Base-by-base conservation (phyloP, 108 stramenopile genomes). In the Fragilaria radians region DNA sequence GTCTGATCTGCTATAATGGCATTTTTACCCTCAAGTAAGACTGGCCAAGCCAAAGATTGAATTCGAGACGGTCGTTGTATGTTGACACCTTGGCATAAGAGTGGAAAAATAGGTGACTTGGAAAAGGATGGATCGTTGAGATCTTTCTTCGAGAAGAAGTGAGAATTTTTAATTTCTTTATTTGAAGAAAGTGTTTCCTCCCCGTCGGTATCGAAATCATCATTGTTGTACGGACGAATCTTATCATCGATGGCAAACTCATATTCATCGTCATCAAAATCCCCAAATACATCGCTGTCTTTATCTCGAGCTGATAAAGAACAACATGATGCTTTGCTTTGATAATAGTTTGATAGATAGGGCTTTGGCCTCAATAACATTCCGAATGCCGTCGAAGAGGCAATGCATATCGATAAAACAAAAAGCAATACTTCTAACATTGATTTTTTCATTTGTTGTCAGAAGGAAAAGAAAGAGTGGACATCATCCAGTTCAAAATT, bases 1-100 rank as follows among this genome's bases (percentile, higher is more conserved):
- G 96, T 97, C 70, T 97, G 96, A 60, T 97, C 96, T 5, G 91
- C 96, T 0, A 97, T 64, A 51, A 97, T 82, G 49, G 87, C 76
- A 56, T 81, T 72, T 26, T 77, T 57, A 1, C 91, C 91, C 2
- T 66, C 65, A 0, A 83, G 32, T 0, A 91, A 57, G 3, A 57
- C 28, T 11, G 89, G 89, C 89, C 89, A 91, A 7, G 89, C 86
- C 24, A 91, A 46, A 18, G 83, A 79, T 69, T 91, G 89, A 24
- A 91, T 84, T 4, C 86, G 65, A 0, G 89, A 91, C 26, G 89
- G 89, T 24, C 74, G 68, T 4, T 65, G 62, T 31, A 91, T 81
- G 11, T 62, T 66, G 7, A 80, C 82, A 17, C 70, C 81, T 19
- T 33, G 46, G 56, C 89, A 91, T 7, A 91, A 71, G 4, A 52